A percentile compares a stretch with the other conserved stretches of the same genome.
Conservation (phyloP, 257 asterid species). For the Cynanchum wilfordii region DNA sequence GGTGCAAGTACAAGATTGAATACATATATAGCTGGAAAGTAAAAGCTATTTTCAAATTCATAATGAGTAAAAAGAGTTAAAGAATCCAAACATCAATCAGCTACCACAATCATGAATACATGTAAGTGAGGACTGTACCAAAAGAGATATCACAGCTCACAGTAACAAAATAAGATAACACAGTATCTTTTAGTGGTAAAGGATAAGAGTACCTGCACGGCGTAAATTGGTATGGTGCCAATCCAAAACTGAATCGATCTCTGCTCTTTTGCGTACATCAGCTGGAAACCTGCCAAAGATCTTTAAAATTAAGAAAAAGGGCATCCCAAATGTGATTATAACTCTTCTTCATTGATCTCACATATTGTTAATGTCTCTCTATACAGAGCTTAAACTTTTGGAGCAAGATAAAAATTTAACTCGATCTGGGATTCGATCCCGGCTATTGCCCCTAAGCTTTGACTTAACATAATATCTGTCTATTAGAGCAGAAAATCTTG, state of each 20-base stretch:
- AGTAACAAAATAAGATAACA: too few relatives aligned
- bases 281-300: slow-evolving; percentile 69
- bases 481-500: too few relatives aligned
- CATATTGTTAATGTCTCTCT: neutral
- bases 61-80: slow-evolving; percentile 3
- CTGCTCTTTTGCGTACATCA: slow-evolving; percentile 66
- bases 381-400: too few relatives aligned
- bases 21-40: slow-evolving; percentile 48
- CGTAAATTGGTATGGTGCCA: slow-evolving; percentile 92
- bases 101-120: neutral
- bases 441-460: too few relatives aligned
- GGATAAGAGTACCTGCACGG: slow-evolving; percentile 41
- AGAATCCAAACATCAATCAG: neutral
- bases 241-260: slow-evolving; percentile 76
- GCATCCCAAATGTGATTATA: neutral
- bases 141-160: too few relatives aligned
- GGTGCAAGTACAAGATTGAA: slow-evolving; percentile 57
- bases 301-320: neutral
- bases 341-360: neutral
- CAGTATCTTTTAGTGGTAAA: neutral
- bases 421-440: too few relatives aligned
- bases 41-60: slow-evolving; percentile 16
- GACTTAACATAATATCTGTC: too few relatives aligned
- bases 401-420: too few relatives aligned
- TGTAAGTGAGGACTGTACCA: too few relatives aligned